Evolutionary conservation across 352 stramenopile species (phyloP).

Genomic region (Phytophthora melonis): DNA sequence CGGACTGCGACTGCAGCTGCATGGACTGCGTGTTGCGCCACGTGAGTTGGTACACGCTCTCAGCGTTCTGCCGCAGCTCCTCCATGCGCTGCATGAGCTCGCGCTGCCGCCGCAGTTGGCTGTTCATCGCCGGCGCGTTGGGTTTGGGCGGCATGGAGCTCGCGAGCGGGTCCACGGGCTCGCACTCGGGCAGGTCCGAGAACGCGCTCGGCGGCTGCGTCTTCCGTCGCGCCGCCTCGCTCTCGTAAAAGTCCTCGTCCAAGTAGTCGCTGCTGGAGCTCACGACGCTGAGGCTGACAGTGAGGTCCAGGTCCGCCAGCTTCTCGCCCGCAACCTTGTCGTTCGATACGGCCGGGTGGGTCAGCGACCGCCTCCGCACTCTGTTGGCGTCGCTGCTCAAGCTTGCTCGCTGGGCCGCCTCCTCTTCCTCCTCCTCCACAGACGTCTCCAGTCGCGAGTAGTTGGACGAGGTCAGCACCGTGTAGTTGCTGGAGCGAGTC

Average conservation of each 20-base stretch:
- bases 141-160: slow-evolving; percentile 31
- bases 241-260: slow-evolving; percentile 30
- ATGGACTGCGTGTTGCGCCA: slow-evolving; percentile 39
- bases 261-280: slow-evolving; percentile 32
- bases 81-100: slow-evolving; percentile 43
- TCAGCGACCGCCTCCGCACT: slow-evolving; percentile 30
- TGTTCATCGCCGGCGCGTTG: slow-evolving; percentile 17
- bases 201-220: slow-evolving; percentile 24
- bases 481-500: slow-evolving; percentile 27
- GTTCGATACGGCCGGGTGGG: slow-evolving; percentile 17
- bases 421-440: slow-evolving; percentile 25
- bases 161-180: slow-evolving; percentile 23
- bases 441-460: slow-evolving; percentile 23
- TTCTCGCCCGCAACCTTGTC: slow-evolving; percentile 20
- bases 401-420: slow-evolving; percentile 13
- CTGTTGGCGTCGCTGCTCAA: slow-evolving; percentile 4
- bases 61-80: slow-evolving; percentile 41
- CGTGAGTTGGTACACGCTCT: slow-evolving; percentile 45
- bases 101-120: slow-evolving; percentile 13
- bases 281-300: slow-evolving; percentile 19
- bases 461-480: slow-evolving; percentile 22
- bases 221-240: slow-evolving; percentile 33
- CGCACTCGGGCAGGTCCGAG: slow-evolving; percentile 20
- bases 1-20: slow-evolving; percentile 24
- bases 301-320: slow-evolving; percentile 25